Conservation (phyloP, 2,329 filamentous ascomycete species). For the Trichophaea hybrida region DNA sequence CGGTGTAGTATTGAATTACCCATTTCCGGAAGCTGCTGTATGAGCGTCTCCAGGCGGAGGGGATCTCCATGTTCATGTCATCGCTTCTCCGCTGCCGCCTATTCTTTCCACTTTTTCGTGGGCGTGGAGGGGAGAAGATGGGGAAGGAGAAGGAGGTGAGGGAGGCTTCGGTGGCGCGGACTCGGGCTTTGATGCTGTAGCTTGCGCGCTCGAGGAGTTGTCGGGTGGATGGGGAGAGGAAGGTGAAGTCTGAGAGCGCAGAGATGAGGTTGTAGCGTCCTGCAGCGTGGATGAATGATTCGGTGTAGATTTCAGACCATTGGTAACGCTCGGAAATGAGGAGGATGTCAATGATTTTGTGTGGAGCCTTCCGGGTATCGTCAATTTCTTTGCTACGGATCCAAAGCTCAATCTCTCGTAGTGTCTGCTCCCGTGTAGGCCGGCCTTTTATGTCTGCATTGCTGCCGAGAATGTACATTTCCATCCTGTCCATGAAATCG, state of each 20-base stretch:
- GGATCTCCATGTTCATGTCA: not conserved
- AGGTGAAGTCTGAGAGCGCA: not conserved
- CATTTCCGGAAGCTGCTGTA: not conserved
- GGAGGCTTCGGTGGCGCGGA: not conserved
- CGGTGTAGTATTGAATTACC: not conserved
- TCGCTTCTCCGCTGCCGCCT: not conserved
- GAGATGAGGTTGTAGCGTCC: not conserved
- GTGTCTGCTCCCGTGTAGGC: not conserved
- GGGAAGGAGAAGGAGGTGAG: not conserved
- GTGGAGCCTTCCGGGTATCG: not conserved
- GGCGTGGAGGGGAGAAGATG: not conserved
- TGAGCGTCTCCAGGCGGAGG: not conserved
- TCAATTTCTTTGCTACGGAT: constrained; percentile 1
- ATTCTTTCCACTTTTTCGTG: not conserved
- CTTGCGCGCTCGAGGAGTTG: constrained; percentile 2
- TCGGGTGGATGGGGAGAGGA: not conserved
- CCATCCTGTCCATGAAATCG: constrained; percentile 3
- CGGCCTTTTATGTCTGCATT: not conserved
- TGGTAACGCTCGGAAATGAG: constrained; percentile 1
- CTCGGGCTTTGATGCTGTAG: constrained; percentile 1
- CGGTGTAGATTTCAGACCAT: not conserved
- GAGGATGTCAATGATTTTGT: constrained; percentile 1
- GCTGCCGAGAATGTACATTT: constrained; percentile 3
- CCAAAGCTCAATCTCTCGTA: not conserved
- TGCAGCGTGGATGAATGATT: constrained; percentile 2